Base-by-base conservation (phyloP, 1,139 yeast genomes). In the Lodderomyces elongisporus region DNA sequence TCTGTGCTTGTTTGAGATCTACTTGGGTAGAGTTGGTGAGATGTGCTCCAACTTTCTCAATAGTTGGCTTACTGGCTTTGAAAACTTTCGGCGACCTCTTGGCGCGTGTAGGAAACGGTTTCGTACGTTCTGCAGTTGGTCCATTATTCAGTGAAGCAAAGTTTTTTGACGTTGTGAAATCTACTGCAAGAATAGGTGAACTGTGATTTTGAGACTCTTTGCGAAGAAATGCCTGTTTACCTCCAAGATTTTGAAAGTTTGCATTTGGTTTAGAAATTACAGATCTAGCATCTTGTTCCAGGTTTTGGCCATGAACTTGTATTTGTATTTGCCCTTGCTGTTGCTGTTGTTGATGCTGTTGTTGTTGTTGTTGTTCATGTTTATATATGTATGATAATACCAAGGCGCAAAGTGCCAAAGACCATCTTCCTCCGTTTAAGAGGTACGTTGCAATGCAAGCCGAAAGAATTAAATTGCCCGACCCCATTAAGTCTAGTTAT, bases 171-270 rank as follows among this genome's bases (percentile, higher is more conserved):
- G 45, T 33, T 3, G 73, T 68, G 48, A 67, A 69, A 43, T 67
- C 75, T 6, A 69, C 60, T 2, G 63, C 73, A 44, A 60, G 60
- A 26, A 69, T 63, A 10, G 69, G 67, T 18, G 66, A 59, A 24
- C 48, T 44, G 26, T 36, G 25, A 10, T 13, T n/a, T 18, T 35
- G 15, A 20, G 22, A 8, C 22, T 7, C 9, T 20, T 20, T 20
- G 7, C 9, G 9, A 20, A 10, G 22, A 20, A 10, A 20, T 20
- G 22, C 9, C 10, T 20, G 22, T 20, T 20, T 10, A 20, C 7
- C 22, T 10, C 10, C 22, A n/a, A n/a, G n/a, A n/a, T n/a, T n/a
- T n/a, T n/a, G n/a, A n/a, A n/a, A n/a, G 26, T 30, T 27, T 31
- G 38, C 10, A 10, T 20, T 20, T 17, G 16, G 4, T 8, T 28